Conservation (phyloP, 345 rosid species). For the Corymbia maculata region DNA sequence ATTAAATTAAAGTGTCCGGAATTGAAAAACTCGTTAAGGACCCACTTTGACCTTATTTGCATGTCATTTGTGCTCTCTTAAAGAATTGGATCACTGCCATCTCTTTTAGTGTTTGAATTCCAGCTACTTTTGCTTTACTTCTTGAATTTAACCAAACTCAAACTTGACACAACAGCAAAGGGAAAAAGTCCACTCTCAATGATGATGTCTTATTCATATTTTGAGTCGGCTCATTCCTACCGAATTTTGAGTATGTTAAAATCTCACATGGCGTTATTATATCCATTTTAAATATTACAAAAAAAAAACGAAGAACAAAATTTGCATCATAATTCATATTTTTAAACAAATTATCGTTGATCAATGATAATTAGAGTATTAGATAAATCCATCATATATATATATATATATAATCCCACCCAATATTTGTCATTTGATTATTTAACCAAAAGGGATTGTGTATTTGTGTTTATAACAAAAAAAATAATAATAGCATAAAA, state of each 20-base stretch:
- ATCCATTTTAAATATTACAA: not conserved
- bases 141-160: not conserved
- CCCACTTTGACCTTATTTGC: not conserved
- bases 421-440: not conserved
- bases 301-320: not conserved
- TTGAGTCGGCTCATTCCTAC: not conserved
- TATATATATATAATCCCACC: not conserved
- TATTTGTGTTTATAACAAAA: too few species aligned
- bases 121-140: not conserved
- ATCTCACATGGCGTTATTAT: fast-evolving
- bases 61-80: not conserved
- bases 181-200: not conserved
- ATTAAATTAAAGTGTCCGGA: not conserved
- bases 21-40: not conserved
- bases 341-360: not conserved
- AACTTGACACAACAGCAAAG: not conserved
- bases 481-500: not conserved
- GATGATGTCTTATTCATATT: not conserved
- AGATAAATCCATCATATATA: fast-evolving
- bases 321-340: not conserved
- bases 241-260: not conserved
- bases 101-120: not conserved
- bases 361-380: not conserved
- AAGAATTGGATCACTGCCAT: not conserved
- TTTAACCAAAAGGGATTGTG: not conserved